phyloP scores from a whole-genome alignment of 2,329 filamentous ascomycete species.

The Chalara sp. region DNA sequence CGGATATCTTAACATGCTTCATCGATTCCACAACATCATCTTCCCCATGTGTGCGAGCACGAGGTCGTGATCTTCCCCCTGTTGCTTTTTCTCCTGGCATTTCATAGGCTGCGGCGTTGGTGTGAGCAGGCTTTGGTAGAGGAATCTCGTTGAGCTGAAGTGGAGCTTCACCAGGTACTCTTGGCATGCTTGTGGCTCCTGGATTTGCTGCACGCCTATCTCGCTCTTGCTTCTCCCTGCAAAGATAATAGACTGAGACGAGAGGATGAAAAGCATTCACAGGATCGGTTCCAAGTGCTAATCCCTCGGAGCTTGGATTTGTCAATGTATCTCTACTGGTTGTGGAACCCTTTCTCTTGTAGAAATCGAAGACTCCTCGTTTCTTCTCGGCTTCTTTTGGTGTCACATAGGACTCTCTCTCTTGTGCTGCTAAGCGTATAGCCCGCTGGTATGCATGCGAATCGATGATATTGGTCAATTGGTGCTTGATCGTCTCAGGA shows the following conservation, averaged over 20 bases:
- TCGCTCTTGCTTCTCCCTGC: slow-evolving; percentile 87
- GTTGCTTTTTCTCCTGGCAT: slow-evolving; percentile 84
- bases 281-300: slow-evolving; percentile 78
- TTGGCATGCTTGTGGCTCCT: slow-evolving; percentile 49
- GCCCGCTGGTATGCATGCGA: slow-evolving; percentile 91
- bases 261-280: slow-evolving; percentile 90
- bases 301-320: slow-evolving; percentile 76
- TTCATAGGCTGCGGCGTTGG: slow-evolving; percentile 78
- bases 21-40: slow-evolving; percentile 75
- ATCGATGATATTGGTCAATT: slow-evolving; percentile 80
- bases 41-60: slow-evolving; percentile 89
- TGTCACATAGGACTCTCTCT: slow-evolving; percentile 50
- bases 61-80: slow-evolving; percentile 73
- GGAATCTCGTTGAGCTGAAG: slow-evolving; percentile 67
- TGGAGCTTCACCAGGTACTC: slow-evolving; percentile 43
- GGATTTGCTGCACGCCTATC: slow-evolving; percentile 56
- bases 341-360: slow-evolving; percentile 85
- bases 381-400: slow-evolving; percentile 68
- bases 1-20: slow-evolving; percentile 55
- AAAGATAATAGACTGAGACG: slow-evolving; percentile 90
- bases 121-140: slow-evolving; percentile 80
- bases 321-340: slow-evolving; percentile 82
- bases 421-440: slow-evolving; percentile 62
- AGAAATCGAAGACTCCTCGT: slow-evolving; percentile 92
- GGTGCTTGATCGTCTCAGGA: slow-evolving; percentile 71